Evolutionary conservation across 345 rosid species (phyloP), one percentile per base, ranked within the genome.

Genomic region (Eucalyptus fibrosa): DNA sequence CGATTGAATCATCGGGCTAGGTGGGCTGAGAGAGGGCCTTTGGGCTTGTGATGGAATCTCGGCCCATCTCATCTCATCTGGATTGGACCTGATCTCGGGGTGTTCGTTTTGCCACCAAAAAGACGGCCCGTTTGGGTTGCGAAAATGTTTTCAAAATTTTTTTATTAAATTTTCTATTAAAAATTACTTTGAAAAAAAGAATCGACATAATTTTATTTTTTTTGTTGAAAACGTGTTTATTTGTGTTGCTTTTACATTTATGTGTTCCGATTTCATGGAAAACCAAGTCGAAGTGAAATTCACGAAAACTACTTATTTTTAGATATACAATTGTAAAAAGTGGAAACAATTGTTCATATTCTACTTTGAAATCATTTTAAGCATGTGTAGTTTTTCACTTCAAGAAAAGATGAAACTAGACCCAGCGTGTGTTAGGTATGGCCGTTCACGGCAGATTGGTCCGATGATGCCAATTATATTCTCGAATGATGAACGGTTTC

Each of bases 231-330:
- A n/a, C 10, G 10, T 30, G 37, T 65, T 65, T 65, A n/a, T 65
- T 65, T n/a, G 21, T 15, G 5, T n/a, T 65, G 44, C 12, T 34
- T 69, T 5, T 34, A 18, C 1, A 34, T 17, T 3, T 9, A 0
- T 2, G 26, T 10, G 44, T 34, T 69, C 24, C 13, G 2, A 34
- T 69, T 69, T 69, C 14, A 9, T 69, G 2, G 21, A 34, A 34
- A 34, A 69, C 9, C 23, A 6, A 19, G 11, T 3, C 7, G 3
- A 67, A 67, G 0, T 32, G 42, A 32, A 32, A 69, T 69, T 16
- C 18, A 0, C 0, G 23, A 69, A 69, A 69, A 17, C 0, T 69
- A 69, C 81, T 34, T 69, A 69, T 9, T 69, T 32, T 69, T 18
- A 4, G 3, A 69, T 18, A 9, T 69, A 34, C 0, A 3, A 4